Conservation (phyloP, 2,329 filamentous ascomycete genomes). For the Talaromyces amestolkiae region DNA sequence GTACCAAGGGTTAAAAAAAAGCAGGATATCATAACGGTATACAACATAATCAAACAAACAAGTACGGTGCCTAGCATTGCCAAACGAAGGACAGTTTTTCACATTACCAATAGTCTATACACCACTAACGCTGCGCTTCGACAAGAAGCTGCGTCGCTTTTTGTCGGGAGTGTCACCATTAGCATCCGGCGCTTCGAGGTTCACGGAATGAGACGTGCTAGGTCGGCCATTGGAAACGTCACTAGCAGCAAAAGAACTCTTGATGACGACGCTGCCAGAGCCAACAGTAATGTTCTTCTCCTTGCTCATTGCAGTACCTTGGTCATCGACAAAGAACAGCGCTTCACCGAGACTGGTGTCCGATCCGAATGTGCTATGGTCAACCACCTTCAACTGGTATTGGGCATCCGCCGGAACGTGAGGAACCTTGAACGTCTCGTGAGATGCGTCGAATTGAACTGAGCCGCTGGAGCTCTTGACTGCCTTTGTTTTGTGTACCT, state of each 20-base stretch:
- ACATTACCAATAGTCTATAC: conserved; percentile 22
- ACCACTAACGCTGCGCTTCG: conserved; percentile 42
- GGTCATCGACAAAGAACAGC: conserved; percentile 88
- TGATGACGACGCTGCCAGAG: conserved; percentile 67
- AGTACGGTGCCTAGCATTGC: background rate
- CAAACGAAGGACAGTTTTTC: background rate
- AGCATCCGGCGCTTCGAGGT: conserved; percentile 28
- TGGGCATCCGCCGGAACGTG: conserved; percentile 74
- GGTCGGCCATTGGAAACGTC: conserved; percentile 43
- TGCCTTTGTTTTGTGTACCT: conserved; percentile 88
- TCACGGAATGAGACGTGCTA: conserved; percentile 35
- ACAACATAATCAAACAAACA: conserved; percentile 4
- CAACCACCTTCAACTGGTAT: conserved; percentile 83
- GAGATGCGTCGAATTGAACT: conserved; percentile 62
- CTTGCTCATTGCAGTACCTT: conserved; percentile 58
- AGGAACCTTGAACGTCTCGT: conserved; percentile 71
- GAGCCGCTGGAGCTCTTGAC: conserved; percentile 66
- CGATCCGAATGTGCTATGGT: conserved; percentile 78
- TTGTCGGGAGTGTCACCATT: conserved; percentile 41
- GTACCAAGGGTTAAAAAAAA: background rate
- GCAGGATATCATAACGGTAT: conserved; percentile 22
- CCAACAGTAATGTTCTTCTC: conserved; percentile 77
- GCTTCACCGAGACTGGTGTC: conserved; percentile 82
- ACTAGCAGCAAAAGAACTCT: conserved; percentile 65
- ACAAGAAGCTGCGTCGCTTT: conserved; percentile 48